These are phyloP conservation scores for Thoreauomyces humboldtii DNA, from an alignment of 192 early-diverging fungal genomes.

Conservation along the genomic window DNA sequence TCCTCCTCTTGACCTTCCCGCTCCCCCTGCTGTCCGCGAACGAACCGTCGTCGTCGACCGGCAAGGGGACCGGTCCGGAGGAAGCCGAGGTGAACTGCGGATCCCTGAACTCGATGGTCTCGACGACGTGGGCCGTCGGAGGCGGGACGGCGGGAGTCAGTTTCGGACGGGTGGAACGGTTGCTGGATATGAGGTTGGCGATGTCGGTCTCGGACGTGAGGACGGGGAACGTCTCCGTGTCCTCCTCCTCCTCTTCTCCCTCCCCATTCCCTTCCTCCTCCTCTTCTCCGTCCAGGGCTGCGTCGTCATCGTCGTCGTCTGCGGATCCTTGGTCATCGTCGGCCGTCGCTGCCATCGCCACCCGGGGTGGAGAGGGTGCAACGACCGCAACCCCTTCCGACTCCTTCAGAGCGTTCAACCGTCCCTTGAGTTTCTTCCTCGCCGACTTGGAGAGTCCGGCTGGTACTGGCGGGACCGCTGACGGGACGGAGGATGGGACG, in stretches of 20 bases:
- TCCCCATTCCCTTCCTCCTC: background rate
- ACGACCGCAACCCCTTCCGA: background rate
- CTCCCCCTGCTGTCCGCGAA: conserved; percentile 17
- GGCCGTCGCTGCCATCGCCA: background rate
- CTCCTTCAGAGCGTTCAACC: background rate
- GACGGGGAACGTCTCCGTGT: conserved; percentile 11
- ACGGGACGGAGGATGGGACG: background rate
- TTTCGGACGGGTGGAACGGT: conserved; percentile 14
- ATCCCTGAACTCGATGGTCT: conserved; percentile 19
- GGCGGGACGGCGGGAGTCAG: no score
- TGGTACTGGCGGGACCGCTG: background rate
- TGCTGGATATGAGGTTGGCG: background rate
- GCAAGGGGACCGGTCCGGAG: background rate
- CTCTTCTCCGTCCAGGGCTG: background rate
- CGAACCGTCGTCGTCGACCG: conserved; percentile 6
- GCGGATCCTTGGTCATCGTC: no score
- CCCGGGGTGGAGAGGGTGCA: background rate
- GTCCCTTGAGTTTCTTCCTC: background rate
- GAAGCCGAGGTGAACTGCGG: background rate
- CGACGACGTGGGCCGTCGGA: no score
- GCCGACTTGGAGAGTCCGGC: background rate
- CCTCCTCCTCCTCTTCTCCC: conserved; percentile 2
- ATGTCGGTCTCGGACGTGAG: conserved; percentile 14
- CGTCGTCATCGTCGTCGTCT: background rate
- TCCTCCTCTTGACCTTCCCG: background rate